Conservation (phyloP, 2,329 filamentous ascomycete species). For the Colletotrichum lupini region DNA sequence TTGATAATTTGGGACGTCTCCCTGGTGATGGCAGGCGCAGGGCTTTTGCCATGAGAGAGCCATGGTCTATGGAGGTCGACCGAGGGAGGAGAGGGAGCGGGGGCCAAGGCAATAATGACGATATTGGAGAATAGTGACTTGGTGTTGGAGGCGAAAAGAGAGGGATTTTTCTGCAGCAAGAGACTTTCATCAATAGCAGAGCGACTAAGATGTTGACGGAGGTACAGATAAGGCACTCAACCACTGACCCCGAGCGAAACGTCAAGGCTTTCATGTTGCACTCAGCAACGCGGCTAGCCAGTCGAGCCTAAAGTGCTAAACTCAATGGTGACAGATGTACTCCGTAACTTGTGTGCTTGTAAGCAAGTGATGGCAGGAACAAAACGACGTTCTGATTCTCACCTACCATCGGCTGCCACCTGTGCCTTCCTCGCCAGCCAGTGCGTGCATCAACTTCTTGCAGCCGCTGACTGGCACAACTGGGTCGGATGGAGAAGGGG, state of each 20-base stretch:
- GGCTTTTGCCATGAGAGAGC: neutral
- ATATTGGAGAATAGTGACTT: neutral
- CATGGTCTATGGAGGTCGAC: neutral
- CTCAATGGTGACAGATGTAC: neutral
- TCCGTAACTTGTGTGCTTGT: too few species aligned
- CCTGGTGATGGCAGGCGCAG: slow-evolving; percentile 6
- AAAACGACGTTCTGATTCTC: neutral
- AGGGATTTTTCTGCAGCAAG: slow-evolving; percentile 13
- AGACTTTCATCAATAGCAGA: neutral
- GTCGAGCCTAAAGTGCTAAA: neutral
- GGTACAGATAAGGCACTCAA: neutral
- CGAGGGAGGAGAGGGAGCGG: slow-evolving; percentile 7
- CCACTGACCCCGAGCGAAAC: neutral
- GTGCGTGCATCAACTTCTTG: slow-evolving; percentile 22
- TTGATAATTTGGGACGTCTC: neutral
- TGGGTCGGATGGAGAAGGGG: slow-evolving; percentile 16
- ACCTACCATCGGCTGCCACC: slow-evolving; percentile 30
- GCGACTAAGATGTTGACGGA: slow-evolving; percentile 9
- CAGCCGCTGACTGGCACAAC: slow-evolving; percentile 27
- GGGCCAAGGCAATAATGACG: neutral
- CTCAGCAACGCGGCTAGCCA: slow-evolving; percentile 18
- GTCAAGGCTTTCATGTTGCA: slow-evolving; percentile 7
- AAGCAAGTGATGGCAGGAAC: neutral
- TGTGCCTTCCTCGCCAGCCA: slow-evolving; percentile 20
- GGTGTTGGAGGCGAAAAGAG: slow-evolving; percentile 5